Evolutionary conservation across 2,329 filamentous ascomycete genomes (phyloP), one percentile per base, ranked within the genome.

Genomic region (Boeremia exigua): DNA sequence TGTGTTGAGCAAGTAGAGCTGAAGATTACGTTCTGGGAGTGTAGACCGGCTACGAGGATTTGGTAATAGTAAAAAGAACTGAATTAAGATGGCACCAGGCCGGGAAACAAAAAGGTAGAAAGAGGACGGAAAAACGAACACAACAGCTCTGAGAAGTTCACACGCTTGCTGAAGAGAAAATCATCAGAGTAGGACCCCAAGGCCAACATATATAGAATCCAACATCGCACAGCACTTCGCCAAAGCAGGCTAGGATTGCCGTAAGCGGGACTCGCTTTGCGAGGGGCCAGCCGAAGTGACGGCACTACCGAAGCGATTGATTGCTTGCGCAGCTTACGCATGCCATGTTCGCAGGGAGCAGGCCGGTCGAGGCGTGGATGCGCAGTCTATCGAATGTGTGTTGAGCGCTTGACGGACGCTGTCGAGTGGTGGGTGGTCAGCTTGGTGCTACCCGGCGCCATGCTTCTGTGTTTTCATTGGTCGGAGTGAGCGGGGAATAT

Each of bases 121-220:
- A 73, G 73, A 71, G 71, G 69, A 73, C 71, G 69, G 68, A 68
- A 70, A 48, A 76, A 75, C 76, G 77, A 75, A 76, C 74, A 76
- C 72, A 78, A 78, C 79, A 80, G 77, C 78, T 81, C 79, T 79
- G 66, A 63, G 67, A 74, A 73, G 59, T 80, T 80, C 74, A 80
- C 77, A 79, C 69, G 77, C 79, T 81, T 80, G 79, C 79, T 81
- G 77, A 75, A 78, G 76, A 79, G 70, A 73, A 69, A 72, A 73
- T 68, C 19, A 59, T 45, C 66, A 67, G 68, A 66, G 59, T 58
- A 60, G 65, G 63, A 70, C 67, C 65, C 53, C 42, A 54, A 49
- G 60, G 49, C 54, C 61, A 67, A 66, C 69, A 71, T 75, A 75
- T 74, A 67, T 74, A 72, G 36, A 56, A 55, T 55, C 51, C 48